Base-by-base conservation (phyloP, 208 protist species). In the Entamoeba histolytica region DNA sequence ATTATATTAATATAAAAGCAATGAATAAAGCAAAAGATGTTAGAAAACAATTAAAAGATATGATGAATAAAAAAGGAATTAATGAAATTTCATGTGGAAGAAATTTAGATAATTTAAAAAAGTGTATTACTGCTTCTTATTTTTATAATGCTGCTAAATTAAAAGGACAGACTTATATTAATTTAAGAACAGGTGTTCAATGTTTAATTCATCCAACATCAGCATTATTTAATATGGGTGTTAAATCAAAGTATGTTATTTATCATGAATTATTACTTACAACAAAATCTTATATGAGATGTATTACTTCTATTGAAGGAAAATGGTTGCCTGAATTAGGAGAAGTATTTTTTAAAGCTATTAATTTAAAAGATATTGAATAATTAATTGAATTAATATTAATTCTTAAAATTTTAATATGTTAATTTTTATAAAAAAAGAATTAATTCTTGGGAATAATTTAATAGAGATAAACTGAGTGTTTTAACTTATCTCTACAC, bases 171-270 rank as follows among this genome's bases (percentile, higher is more conserved):
- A 97, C 99, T 94, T 99, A 99, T 95, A 96, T 98, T 4, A 99
- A 99, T 91, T 95, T 99, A 95, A 96, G 98, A 52, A 98, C 95
- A 0, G 98, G 98, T 91, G 97, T 99, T 93, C 95, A 96, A 31
- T 99, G 97, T 94, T 95, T 96, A 91, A 95, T 99, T 55, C 98
- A 99, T 96, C 98, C 98, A 6, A 98, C 97, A 47, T 98, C 96
- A 49, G 97, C 98, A 0, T 95, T 99, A 10, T 99, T 97, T 96
- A 97, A 97, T 19, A 94, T 98, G 35, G 98, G 97, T 35, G 96
- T 97, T 93, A 98, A 98, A 93, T 95, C 96, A n/a, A 93, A 96
- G 49, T 96, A 93, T 78, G 61, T 97, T 44, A 44, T 97, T 50
- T 97, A 95, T 57, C 95, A 97, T 92, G 96, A 97, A 61, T 92